Percentiles rank a stretch among this genome's conserved stretches.
Conservation (phyloP, 2,329 filamentous ascomycete species). For the Pseudocercospora vitis region DNA sequence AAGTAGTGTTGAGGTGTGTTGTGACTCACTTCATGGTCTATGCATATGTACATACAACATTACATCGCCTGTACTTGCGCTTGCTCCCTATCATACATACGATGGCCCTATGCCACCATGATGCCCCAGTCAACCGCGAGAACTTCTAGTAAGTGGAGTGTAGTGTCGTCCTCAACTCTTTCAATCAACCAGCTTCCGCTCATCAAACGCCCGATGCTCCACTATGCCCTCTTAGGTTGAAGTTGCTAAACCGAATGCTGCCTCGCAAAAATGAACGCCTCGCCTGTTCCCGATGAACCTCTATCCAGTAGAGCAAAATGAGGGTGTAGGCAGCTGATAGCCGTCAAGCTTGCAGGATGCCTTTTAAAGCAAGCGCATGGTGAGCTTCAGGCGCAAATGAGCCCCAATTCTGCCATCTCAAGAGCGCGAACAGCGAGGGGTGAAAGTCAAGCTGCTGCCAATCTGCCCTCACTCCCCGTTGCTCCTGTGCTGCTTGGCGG, state of each 20-base stretch:
- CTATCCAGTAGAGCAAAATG: constrained; percentile 9
- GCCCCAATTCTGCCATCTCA: constrained; percentile 27
- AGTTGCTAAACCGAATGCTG: background rate
- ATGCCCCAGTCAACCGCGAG: background rate
- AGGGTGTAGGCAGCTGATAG: constrained; percentile 8
- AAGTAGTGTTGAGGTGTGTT: too few relatives aligned
- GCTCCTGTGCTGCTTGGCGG: constrained; percentile 38
- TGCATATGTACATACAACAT: constrained; percentile 18
- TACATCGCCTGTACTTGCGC: constrained; percentile 6
- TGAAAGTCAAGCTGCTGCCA: constrained; percentile 30
- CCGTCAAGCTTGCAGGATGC: constrained; percentile 6
- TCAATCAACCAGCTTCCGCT: background rate
- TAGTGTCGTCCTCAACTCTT: constrained; percentile 8
- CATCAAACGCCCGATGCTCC: background rate
- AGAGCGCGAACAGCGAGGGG: constrained; percentile 21
- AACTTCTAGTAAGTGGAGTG: constrained; percentile 13
- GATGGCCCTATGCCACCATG: constrained; percentile 4
- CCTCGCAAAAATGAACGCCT: constrained; percentile 3
- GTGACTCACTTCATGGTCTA: background rate
- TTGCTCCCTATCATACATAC: constrained; percentile 3
- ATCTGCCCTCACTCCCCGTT: constrained; percentile 34
- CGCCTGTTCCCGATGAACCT: constrained; percentile 5
- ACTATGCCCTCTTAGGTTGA: background rate
- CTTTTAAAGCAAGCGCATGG: constrained; percentile 4
- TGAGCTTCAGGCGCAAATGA: constrained; percentile 23